Conservation (phyloP, 768 basidiomycete species). For the Lactarius deliciosus region DNA sequence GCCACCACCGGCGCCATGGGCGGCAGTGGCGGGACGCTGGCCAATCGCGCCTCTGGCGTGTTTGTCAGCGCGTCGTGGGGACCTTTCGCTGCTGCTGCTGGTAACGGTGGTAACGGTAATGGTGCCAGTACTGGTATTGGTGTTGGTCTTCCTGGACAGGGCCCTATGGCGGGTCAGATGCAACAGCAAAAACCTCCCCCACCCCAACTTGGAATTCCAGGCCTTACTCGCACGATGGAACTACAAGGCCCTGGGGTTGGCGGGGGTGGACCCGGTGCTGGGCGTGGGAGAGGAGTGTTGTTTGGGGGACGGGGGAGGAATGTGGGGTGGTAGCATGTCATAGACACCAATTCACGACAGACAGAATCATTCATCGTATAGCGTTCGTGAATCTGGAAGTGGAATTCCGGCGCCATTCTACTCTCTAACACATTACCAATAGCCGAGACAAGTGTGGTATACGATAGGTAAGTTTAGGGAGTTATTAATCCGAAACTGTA, state of each 20-base stretch:
- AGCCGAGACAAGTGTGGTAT: conserved; percentile 1
- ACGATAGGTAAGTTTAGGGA: conserved; percentile 5
- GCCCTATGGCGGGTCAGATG: conserved; percentile 24
- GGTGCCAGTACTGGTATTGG: conserved; percentile 7
- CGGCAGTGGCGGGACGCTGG: not conserved
- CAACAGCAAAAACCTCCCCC: conserved; percentile 36
- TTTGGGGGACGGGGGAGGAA: conserved; percentile 29
- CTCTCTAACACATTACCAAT: conserved; percentile 12
- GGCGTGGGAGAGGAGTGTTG: conserved; percentile 24
- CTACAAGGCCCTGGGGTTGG: conserved; percentile 24
- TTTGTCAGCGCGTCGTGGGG: conserved; percentile 28
- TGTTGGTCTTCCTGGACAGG: conserved; percentile 15
- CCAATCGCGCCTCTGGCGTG: conserved; percentile 9
- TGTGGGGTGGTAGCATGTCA: conserved; percentile 20
- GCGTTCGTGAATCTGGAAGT: conserved; percentile 1
- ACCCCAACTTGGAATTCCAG: conserved; percentile 32
- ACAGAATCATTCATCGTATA: not conserved
- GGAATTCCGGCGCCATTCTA: conserved; percentile 7
- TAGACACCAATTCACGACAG: conserved; percentile 2
- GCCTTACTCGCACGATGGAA: conserved; percentile 23
- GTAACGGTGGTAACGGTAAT: conserved; percentile 16
- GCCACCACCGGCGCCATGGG: conserved; percentile 24
- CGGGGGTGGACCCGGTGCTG: conserved; percentile 7
- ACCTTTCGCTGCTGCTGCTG: not conserved
- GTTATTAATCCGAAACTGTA: conserved; percentile 14